These are phyloP conservation scores for Lunularia cruciata DNA, from an alignment of 225 moss, liverwort and hornwort species.

Conservation along the genomic window DNA sequence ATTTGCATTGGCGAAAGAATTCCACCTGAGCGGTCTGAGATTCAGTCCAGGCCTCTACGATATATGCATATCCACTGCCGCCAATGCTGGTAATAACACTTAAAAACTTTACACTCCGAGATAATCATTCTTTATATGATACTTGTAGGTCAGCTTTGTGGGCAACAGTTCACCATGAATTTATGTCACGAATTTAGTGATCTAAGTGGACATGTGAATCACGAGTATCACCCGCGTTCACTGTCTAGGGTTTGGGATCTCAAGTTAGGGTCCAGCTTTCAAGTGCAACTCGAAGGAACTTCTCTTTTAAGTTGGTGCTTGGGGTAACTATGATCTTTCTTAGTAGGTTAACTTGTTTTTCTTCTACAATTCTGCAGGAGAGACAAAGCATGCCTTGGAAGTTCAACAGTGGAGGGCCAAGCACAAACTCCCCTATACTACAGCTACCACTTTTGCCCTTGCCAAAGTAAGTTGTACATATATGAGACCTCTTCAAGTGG, in stretches of 20 bases:
- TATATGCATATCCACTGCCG: constrained; percentile 47
- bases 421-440: constrained; percentile 38
- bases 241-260: neutral
- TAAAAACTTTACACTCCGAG: no score
- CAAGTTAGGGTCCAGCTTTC: no score
- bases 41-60: constrained; percentile 46
- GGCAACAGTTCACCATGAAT: no score
- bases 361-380: constrained; percentile 24
- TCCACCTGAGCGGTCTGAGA: constrained; percentile 37
- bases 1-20: constrained; percentile 48
- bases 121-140: no score
- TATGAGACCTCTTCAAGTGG: neutral
- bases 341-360: neutral
- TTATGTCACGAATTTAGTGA: no score
- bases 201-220: no score
- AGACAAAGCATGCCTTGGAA: constrained; percentile 42
- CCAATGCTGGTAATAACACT: constrained; percentile 60
- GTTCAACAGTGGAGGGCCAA: constrained; percentile 45
- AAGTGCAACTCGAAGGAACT: no score
- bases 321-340: neutral
- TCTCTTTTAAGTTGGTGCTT: no score
- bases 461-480: constrained; percentile 37
- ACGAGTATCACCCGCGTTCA: no score
- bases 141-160: no score
- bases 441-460: constrained; percentile 45